A percentile compares a stretch with the other conserved stretches of the same genome.
Conservation (phyloP, 495 filamentous ascomycete species). For the Daldinia bambusicola region DNA sequence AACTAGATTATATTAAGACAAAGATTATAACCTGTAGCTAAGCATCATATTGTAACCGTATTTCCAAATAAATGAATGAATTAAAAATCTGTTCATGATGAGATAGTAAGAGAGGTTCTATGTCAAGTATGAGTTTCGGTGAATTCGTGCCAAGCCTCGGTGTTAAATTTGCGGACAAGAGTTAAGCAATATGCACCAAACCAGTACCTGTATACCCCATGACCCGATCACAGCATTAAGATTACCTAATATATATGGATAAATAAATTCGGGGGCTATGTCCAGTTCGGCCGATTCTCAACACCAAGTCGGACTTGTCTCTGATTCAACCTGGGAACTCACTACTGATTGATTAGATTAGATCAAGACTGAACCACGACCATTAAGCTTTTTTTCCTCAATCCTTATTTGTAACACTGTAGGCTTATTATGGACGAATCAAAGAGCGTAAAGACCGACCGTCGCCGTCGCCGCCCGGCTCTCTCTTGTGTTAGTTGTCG, state of each 20-base stretch:
- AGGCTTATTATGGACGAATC: constrained; percentile 21
- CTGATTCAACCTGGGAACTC: constrained; percentile 5
- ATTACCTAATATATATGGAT: not conserved
- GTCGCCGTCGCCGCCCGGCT: constrained; percentile 56
- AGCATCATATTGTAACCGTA: too few species aligned
- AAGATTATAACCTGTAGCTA: too few species aligned
- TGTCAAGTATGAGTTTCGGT: not conserved
- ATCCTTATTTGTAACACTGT: not conserved
- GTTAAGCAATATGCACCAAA: not conserved
- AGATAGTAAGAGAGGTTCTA: too few species aligned
- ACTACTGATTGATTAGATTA: constrained; percentile 31
- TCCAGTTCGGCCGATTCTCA: not conserved
- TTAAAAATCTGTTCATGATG: too few species aligned
- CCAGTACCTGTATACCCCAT: not conserved
- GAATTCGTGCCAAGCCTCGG: constrained; percentile 1
- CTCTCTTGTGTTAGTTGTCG: constrained; percentile 64
- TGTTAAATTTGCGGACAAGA: not conserved
- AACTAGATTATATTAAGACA: too few species aligned
- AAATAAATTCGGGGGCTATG: not conserved
- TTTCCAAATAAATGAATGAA: too few species aligned
- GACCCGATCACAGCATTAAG: too few species aligned
- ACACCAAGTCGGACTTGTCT: constrained; percentile 1
- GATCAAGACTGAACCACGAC: not conserved
- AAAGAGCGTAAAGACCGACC: constrained; percentile 21
- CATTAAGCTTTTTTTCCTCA: not conserved